Percentiles rank a stretch among this genome's conserved stretches.
Evolutionary conservation across 352 stramenopile genomes (phyloP).

Genomic region (Pythium insidiosum): DNA sequence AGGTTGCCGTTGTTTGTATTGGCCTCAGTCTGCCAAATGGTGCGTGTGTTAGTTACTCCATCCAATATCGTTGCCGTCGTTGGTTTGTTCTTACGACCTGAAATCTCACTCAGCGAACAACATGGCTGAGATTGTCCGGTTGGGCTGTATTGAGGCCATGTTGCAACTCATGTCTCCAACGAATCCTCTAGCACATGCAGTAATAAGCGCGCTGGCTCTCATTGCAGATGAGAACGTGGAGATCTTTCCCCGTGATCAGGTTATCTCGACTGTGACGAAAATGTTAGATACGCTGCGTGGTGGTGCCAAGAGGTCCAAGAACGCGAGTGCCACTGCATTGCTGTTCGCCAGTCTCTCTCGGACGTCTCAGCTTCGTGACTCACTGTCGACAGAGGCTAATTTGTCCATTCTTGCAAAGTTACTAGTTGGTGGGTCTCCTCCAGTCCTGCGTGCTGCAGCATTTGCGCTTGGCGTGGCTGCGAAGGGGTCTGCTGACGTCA

Average conservation of each 20-base stretch:
- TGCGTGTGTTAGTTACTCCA: slow-evolving; percentile 7
- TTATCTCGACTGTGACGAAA: slow-evolving; percentile 16
- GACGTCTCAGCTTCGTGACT: slow-evolving; percentile 31
- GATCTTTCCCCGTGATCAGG: slow-evolving; percentile 45
- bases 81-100: background rate
- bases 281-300: slow-evolving; percentile 64
- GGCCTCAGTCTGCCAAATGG: slow-evolving; percentile 46
- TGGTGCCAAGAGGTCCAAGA: slow-evolving; percentile 47
- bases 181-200: slow-evolving; percentile 35
- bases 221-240: slow-evolving; percentile 46
- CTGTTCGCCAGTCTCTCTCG: slow-evolving; percentile 50
- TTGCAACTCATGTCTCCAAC: slow-evolving; percentile 33
- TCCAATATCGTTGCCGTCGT: background rate
- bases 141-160: slow-evolving; percentile 49
- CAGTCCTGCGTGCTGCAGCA: slow-evolving; percentile 37
- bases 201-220: slow-evolving; percentile 42
- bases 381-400: slow-evolving; percentile 43
- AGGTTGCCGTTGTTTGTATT: slow-evolving; percentile 42
- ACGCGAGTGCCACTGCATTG: slow-evolving; percentile 41
- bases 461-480: slow-evolving; percentile 48
- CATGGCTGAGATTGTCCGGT: slow-evolving; percentile 34
- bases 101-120: slow-evolving; percentile 28
- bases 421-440: slow-evolving; percentile 37
- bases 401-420: slow-evolving; percentile 62
- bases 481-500: slow-evolving; percentile 19